A percentile compares a stretch with the other conserved stretches of the same genome.
phyloP scores from a whole-genome alignment of 805 yeast species.

The Spathaspora girioi region DNA sequence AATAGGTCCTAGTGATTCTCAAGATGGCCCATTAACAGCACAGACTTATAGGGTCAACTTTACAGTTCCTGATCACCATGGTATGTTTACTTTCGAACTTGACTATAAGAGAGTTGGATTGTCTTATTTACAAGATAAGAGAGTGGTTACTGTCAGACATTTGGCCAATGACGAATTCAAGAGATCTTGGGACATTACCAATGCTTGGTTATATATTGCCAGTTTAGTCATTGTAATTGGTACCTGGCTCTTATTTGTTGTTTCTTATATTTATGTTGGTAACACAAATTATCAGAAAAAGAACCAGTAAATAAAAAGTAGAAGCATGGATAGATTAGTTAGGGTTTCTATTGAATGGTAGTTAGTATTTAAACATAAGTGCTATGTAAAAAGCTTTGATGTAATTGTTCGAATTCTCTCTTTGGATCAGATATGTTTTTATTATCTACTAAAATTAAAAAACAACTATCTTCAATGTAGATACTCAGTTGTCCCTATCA shows the following conservation, averaged over 20 bases:
- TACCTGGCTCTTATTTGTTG: constrained; percentile 78
- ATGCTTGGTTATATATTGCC: constrained; percentile 86
- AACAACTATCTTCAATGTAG: constrained; percentile 20
- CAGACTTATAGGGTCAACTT: constrained; percentile 52
- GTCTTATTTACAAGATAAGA: constrained; percentile 60
- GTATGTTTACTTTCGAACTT: constrained; percentile 83
- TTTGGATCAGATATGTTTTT: constrained; percentile 13
- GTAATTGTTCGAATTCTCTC: neutral
- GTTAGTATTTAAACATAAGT: neutral
- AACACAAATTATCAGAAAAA: constrained; percentile 25
- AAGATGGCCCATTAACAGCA: constrained; percentile 31
- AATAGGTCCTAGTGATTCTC: constrained; percentile 34
- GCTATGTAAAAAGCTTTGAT: neutral
- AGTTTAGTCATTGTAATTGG: constrained; percentile 64
- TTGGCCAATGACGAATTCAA: constrained; percentile 93
- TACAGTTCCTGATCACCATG: constrained; percentile 91
- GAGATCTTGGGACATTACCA: constrained; percentile 89
- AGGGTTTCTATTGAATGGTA: neutral
- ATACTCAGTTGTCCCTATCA: constrained; percentile 28
- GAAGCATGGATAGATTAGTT: neutral
- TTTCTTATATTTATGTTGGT: constrained; percentile 51
- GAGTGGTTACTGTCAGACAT: constrained; percentile 83
- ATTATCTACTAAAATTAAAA: constrained; percentile 14
- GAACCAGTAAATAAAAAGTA: constrained; percentile 10
- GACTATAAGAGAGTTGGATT: constrained; percentile 78